A percentile compares a stretch with the other conserved stretches of the same genome.
Evolutionary conservation across 2,329 filamentous ascomycete species (phyloP).

Genomic region (Pseudogymnoascus sp.): DNA sequence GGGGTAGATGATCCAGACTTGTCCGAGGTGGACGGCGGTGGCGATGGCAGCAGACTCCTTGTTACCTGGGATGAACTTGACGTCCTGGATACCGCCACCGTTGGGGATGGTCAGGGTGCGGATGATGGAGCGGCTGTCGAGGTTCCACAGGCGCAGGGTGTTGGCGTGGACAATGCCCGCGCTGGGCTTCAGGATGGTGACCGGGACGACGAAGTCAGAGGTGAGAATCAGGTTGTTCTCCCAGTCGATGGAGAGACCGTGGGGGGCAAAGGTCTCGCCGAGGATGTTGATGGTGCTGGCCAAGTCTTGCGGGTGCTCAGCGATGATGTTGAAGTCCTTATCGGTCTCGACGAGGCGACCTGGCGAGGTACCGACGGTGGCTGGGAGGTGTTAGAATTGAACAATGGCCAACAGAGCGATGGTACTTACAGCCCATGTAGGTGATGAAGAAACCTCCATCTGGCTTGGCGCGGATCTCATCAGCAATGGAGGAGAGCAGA

Average conservation of each 20-base stretch:
- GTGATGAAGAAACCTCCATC: conserved; percentile 57
- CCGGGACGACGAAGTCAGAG: conserved; percentile 55
- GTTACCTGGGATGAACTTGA: conserved; percentile 59
- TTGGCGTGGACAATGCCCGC: conserved; percentile 46
- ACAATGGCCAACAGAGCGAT: background rate
- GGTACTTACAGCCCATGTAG: conserved; percentile 47
- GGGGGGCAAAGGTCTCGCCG: conserved; percentile 53
- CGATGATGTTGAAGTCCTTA: conserved; percentile 51
- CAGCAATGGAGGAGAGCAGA: conserved; percentile 51
- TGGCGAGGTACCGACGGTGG: conserved; percentile 49
- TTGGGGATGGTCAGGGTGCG: conserved; percentile 55
- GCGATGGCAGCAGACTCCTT: conserved; percentile 50
- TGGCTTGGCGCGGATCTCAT: conserved; percentile 57
- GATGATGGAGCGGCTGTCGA: conserved; percentile 46
- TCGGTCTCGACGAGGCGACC: conserved; percentile 57
- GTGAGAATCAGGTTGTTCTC: conserved; percentile 51
- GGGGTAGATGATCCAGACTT: conserved; percentile 61
- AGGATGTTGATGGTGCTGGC: conserved; percentile 48
- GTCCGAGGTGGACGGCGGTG: conserved; percentile 51
- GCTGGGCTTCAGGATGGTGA: conserved; percentile 54
- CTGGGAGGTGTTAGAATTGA: conserved; percentile 10
- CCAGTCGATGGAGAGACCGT: conserved; percentile 52
- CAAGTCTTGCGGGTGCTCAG: conserved; percentile 55
- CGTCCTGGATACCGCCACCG: conserved; percentile 54
- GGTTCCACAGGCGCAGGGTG: conserved; percentile 54